Percentiles rank a stretch among this genome's conserved stretches.
Evolutionary conservation across 2,329 filamentous ascomycete species (phyloP).

Genomic region (Passalora sequoiae): DNA sequence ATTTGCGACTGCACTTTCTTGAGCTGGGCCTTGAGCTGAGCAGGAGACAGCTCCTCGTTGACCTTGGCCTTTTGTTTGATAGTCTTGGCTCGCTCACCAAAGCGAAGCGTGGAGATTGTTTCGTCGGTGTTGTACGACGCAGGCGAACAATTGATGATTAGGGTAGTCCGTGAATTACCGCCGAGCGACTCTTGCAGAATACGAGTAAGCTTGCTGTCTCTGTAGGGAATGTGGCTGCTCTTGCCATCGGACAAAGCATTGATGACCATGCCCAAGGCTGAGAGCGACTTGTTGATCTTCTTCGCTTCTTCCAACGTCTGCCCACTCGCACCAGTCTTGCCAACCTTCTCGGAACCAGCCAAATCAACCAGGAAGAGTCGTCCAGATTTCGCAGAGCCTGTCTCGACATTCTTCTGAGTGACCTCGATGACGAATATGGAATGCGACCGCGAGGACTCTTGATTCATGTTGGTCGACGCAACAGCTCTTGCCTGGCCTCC

Average conservation of each 20-base stretch:
- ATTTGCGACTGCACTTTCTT: slow-evolving; percentile 89
- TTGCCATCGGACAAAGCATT: slow-evolving; percentile 95
- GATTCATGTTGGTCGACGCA: slow-evolving; percentile 97
- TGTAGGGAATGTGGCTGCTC: slow-evolving; percentile 91
- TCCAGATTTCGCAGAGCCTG: slow-evolving; percentile 90
- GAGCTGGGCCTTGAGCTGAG: slow-evolving; percentile 87
- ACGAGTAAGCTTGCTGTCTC: slow-evolving; percentile 95
- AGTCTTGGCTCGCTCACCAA: slow-evolving; percentile 92
- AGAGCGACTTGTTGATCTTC: slow-evolving; percentile 99
- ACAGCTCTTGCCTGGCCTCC: slow-evolving; percentile 87
- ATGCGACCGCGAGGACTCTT: slow-evolving; percentile 95
- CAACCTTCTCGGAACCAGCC: slow-evolving; percentile 96
- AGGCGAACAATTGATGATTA: slow-evolving; percentile 99
- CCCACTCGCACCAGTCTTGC: slow-evolving; percentile 95
- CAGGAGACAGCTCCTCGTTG: slow-evolving; percentile 93
- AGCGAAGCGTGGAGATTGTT: slow-evolving; percentile 84
- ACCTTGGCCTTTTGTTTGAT: slow-evolving; percentile 99
- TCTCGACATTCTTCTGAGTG: slow-evolving; percentile 96
- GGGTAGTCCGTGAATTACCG: slow-evolving; percentile 95
- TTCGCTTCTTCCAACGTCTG: slow-evolving; percentile 97
- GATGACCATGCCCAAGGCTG: slow-evolving; percentile 97
- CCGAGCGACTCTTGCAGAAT: slow-evolving; percentile 96
- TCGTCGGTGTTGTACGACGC: slow-evolving; percentile 97
- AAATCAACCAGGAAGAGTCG: slow-evolving; percentile 97
- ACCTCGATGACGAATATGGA: slow-evolving; percentile 97